These are phyloP conservation scores for Thielaviopsis populi DNA, from an alignment of 2,329 filamentous ascomycete species.

Conservation along the genomic window DNA sequence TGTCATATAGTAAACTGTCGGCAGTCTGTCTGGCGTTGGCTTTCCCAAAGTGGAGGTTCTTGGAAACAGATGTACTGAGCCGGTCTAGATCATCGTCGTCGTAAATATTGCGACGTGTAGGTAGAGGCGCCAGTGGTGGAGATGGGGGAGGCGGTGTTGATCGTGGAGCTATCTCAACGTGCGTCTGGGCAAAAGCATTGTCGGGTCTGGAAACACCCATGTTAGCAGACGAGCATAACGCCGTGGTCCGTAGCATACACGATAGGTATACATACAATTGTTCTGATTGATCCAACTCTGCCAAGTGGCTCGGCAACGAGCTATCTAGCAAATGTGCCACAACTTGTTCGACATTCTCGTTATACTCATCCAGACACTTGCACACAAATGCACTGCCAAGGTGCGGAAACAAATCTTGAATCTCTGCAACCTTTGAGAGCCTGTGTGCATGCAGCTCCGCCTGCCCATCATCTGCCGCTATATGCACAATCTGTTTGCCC, in stretches of 20 bases:
- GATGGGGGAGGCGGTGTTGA: constrained; percentile 38
- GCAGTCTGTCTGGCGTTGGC: constrained; percentile 46
- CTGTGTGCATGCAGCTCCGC: constrained; percentile 56
- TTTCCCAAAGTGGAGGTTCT: constrained; percentile 62
- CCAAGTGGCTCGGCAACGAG: constrained; percentile 54
- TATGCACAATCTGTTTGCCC: constrained; percentile 40
- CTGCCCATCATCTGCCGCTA: constrained; percentile 26
- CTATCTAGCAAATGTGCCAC: constrained; percentile 70
- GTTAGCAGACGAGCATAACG: constrained; percentile 1
- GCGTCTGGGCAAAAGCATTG: constrained; percentile 1
- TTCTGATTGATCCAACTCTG: constrained; percentile 47
- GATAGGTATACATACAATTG: constrained; percentile 31
- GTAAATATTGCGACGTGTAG: constrained; percentile 55
- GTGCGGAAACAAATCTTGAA: constrained; percentile 89
- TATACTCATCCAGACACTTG: constrained; percentile 64
- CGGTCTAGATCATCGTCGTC: constrained; percentile 69
- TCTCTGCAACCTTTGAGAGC: constrained; percentile 70
- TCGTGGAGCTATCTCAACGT: constrained; percentile 36
- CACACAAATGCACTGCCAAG: constrained; percentile 71
- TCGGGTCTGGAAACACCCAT: neutral
- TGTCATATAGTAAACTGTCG: constrained; percentile 56
- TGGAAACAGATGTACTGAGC: constrained; percentile 49
- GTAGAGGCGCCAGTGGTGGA: constrained; percentile 25
- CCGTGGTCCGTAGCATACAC: neutral
- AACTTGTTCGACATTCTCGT: constrained; percentile 61